Evolutionary conservation across 257 asterid genomes (phyloP), one percentile per base, ranked within the genome.

Genomic region (Nicotiana paniculata): DNA sequence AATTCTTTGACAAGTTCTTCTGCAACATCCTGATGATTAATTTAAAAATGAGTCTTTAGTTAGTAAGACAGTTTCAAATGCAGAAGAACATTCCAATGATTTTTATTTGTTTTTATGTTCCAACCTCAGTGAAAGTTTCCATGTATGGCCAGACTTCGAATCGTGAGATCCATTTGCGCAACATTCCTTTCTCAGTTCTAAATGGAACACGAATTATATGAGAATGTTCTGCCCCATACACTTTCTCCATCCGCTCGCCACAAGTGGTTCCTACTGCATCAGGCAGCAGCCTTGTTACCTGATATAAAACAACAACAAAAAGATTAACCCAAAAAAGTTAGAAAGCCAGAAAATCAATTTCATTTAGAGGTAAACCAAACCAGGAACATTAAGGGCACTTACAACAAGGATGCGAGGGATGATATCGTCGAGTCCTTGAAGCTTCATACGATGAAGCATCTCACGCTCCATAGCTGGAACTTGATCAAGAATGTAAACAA

Each of bases 181-280:
- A 64, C 46, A 85, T 85, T 37, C 88, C 86, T 8, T 87, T 62
- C 69, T 85, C 90, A 17, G 86, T 85, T 81, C 90, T 80, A 46
- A 87, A 87, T 30, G 90, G 90, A 53, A 87, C 82, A 11, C 90
- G 85, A 63, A 87, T 83, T 16, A 85, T 87, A 76, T 87, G 85
- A 51, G 90, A 83, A 51, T 82, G 78, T 53, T 87, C 86, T 48
- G 84, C 37, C 12, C 86, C 86, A 32, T 75, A 78, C 43, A 87
- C 86, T 77, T 85, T 87, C 83, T 87, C 90, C 35, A 85, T 84
- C 24, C 86, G 80, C 82, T 87, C 85, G 58, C 78, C 81, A 66
- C 90, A 87, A 53, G 88, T 85, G 30, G 90, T 87, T 61, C 90
- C 90, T 6, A 70, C 77, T 62, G 90, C 90, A 77, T 87, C 90